phyloP scores from a whole-genome alignment of 164 flowering plant species.

The Vitis rotundifolia region DNA sequence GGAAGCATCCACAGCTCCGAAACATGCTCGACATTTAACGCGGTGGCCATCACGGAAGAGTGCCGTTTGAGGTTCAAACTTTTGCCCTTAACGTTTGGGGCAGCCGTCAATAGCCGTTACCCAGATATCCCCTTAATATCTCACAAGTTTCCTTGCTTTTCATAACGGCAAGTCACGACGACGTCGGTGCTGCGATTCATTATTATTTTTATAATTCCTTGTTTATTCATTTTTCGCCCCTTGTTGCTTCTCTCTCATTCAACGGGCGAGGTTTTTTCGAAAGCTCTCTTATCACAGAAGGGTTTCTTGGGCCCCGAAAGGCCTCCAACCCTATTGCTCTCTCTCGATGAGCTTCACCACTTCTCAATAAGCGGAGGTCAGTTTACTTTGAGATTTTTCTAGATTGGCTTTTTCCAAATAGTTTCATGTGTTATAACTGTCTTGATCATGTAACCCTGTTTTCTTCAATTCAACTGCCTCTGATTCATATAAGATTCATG shows the following conservation, averaged over 20 bases:
- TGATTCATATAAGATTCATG: conserved; percentile 7
- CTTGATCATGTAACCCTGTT: conserved; percentile 7
- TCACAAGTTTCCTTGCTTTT: conserved; percentile 10
- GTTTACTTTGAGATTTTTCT: not conserved
- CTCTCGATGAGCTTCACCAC: conserved; percentile 38
- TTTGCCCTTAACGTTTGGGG: conserved; percentile 28
- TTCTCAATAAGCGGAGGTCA: conserved; percentile 28
- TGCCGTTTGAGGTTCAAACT: conserved; percentile 94
- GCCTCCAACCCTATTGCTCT: conserved; percentile 17
- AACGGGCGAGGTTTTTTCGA: conserved; percentile 68
- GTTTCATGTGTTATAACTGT: conserved; percentile 4
- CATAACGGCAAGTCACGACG: conserved; percentile 43
- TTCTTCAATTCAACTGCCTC: conserved; percentile 8
- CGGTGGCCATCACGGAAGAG: conserved; percentile 16
- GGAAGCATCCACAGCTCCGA: conserved; percentile 13
- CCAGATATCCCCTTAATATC: not conserved
- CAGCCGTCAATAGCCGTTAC: conserved; percentile 44
- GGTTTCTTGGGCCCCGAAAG: conserved; percentile 14
- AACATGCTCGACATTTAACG: conserved; percentile 20
- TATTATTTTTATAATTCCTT: not conserved
- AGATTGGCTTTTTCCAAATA: not conserved
- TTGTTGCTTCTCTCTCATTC: conserved; percentile 31
- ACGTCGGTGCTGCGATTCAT: conserved; percentile 33
- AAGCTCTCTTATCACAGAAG: conserved; percentile 28
- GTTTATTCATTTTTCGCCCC: conserved; percentile 6